A percentile compares a stretch with the other conserved stretches of the same genome.
phyloP scores from a whole-genome alignment of 495 filamentous ascomycete genomes.

The Neurospora sp. region DNA sequence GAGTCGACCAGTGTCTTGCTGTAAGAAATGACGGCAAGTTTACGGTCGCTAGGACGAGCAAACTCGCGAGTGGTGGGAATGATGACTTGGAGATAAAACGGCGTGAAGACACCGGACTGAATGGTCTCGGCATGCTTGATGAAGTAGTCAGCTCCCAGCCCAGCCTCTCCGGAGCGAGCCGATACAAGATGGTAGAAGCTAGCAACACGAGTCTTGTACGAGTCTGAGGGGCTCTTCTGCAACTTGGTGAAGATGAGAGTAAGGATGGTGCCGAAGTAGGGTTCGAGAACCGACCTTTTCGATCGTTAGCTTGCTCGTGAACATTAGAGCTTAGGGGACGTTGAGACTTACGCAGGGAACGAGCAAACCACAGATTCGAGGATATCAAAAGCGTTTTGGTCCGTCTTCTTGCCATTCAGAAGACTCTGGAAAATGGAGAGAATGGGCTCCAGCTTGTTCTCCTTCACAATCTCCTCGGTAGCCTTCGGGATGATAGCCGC shows the following conservation, averaged over 20 bases:
- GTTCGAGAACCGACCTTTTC: conserved; percentile 50
- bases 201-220: conserved; percentile 69
- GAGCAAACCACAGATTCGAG: conserved; percentile 66
- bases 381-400: conserved; percentile 78
- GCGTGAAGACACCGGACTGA: conserved; percentile 70
- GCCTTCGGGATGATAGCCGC: conserved; percentile 72
- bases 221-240: conserved; percentile 65
- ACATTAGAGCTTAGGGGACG: background rate
- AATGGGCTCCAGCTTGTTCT: conserved; percentile 63
- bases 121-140: conserved; percentile 70
- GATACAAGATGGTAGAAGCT: conserved; percentile 89
- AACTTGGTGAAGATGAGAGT: conserved; percentile 74
- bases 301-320: conserved; percentile 14
- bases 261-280: conserved; percentile 71
- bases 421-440: conserved; percentile 91
- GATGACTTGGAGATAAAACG: conserved; percentile 74
- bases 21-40: conserved; percentile 83
- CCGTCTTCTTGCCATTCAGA: conserved; percentile 59
- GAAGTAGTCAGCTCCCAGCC: conserved; percentile 82
- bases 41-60: conserved; percentile 79
- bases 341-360: conserved; percentile 53
- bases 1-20: conserved; percentile 84
- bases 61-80: conserved; percentile 81
- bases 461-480: conserved; percentile 56
- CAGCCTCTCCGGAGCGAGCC: conserved; percentile 56